Percentiles rank a stretch among this genome's conserved stretches.
Evolutionary conservation across 345 rosid genomes (phyloP).

Genomic region (Eucalyptus victrix): DNA sequence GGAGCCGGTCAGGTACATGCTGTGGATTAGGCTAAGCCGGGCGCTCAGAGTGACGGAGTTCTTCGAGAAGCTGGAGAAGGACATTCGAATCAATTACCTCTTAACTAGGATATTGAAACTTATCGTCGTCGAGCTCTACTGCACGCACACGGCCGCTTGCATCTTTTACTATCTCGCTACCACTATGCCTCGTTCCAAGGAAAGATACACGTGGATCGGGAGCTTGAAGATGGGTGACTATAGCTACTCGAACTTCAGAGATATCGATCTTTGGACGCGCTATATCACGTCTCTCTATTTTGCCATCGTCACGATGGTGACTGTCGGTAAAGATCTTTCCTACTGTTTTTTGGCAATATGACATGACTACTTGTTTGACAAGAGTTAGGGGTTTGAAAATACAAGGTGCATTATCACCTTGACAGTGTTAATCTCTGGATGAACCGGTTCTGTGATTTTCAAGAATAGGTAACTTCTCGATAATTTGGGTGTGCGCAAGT

Average conservation of each 20-base stretch:
- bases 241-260: slow-evolving; percentile 48
- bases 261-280: slow-evolving; percentile 64
- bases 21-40: slow-evolving; percentile 70
- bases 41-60: slow-evolving; percentile 42
- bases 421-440: neutral
- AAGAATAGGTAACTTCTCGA: neutral
- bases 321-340: slow-evolving; percentile 48
- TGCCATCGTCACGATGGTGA: slow-evolving; percentile 86
- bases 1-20: slow-evolving; percentile 62
- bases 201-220: slow-evolving; percentile 90
- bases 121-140: slow-evolving; percentile 71
- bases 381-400: neutral
- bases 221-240: slow-evolving; percentile 76
- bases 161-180: slow-evolving; percentile 91
- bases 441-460: neutral
- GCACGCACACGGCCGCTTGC: slow-evolving; percentile 93
- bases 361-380: neutral
- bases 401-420: neutral
- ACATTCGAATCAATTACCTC: slow-evolving; percentile 71
- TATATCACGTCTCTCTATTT: slow-evolving; percentile 72
- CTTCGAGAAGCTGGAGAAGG: slow-evolving; percentile 74
- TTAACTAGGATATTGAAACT: slow-evolving; percentile 76
- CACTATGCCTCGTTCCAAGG: slow-evolving; percentile 57
- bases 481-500: neutral
- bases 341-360: neutral